phyloP scores from a whole-genome alignment of 164 flowering plant genomes.

The Tinospora cordifolia region DNA sequence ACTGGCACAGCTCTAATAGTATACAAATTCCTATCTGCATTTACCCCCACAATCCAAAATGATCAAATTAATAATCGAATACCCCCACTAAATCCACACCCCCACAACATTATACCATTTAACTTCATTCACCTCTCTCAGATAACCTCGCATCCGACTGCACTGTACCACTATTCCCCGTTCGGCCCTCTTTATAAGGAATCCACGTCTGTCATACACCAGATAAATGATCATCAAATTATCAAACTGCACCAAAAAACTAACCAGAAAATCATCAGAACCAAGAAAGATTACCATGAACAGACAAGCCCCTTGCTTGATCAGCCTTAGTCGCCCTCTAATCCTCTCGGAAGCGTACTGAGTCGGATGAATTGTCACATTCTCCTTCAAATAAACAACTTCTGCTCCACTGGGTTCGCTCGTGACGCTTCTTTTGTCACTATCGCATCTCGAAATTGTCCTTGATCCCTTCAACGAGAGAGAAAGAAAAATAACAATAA shows the following conservation, averaged over 20 bases:
- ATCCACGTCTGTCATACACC: slow-evolving; percentile 66
- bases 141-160: slow-evolving; percentile 55
- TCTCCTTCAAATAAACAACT: slow-evolving; percentile 69
- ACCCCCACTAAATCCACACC: background rate
- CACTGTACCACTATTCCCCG: slow-evolving; percentile 19
- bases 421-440: slow-evolving; percentile 37
- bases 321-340: slow-evolving; percentile 77
- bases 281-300: slow-evolving; percentile 47
- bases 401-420: slow-evolving; percentile 62
- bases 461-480: slow-evolving; percentile 18
- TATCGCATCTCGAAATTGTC: slow-evolving; percentile 43
- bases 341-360: slow-evolving; percentile 89
- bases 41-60: slow-evolving; percentile 7
- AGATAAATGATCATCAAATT: slow-evolving; percentile 2
- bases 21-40: slow-evolving; percentile 77
- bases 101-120: background rate
- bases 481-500: background rate
- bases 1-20: slow-evolving; percentile 79
- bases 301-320: slow-evolving; percentile 66
- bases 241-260: background rate
- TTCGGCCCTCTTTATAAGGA: slow-evolving; percentile 54
- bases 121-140: slow-evolving; percentile 68
- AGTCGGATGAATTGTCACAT: slow-evolving; percentile 93
- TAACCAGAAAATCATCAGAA: background rate
- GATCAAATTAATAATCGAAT: slow-evolving; percentile 3